Percentiles rank a stretch among this genome's conserved stretches.
These are phyloP conservation scores for Exophiala aquamarina DNA, from an alignment of 2,329 filamentous ascomycete genomes.

Conservation along the genomic window DNA sequence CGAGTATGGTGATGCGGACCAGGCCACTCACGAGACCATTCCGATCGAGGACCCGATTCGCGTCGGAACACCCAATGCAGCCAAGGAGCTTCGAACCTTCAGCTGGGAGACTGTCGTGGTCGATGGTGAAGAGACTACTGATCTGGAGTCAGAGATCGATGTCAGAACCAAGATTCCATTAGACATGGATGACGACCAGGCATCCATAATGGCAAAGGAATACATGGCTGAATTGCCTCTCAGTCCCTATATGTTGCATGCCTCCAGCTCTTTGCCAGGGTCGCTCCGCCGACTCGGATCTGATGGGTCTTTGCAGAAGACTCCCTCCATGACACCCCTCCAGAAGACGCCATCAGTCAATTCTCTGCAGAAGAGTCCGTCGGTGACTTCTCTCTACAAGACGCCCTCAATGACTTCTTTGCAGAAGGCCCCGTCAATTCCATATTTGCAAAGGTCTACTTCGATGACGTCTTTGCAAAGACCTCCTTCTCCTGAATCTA, in stretches of 20 bases:
- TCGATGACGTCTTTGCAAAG: too few relatives aligned
- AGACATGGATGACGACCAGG: constrained; percentile 10
- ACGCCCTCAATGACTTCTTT: constrained; percentile 5
- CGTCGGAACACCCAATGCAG: background rate
- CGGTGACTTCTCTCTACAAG: too few relatives aligned
- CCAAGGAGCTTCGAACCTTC: constrained; percentile 5
- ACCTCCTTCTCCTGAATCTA: too few relatives aligned
- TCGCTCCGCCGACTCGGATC: constrained; percentile 14
- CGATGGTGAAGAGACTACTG: constrained; percentile 1
- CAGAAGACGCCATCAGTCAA: background rate
- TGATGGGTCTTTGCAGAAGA: constrained; percentile 14
- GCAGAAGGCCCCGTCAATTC: background rate
- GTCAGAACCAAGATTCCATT: background rate
- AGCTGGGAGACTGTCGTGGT: constrained; percentile 13
- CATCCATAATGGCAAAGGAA: constrained; percentile 24
- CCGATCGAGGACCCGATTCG: background rate
- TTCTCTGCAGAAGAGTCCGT: background rate
- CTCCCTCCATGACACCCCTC: constrained; percentile 9
- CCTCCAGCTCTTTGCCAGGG: constrained; percentile 6
- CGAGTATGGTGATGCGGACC: constrained; percentile 24
- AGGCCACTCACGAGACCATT: background rate
- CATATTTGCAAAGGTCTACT: background rate
- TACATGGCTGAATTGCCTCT: constrained; percentile 27
- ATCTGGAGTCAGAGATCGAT: background rate
- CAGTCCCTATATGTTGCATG: constrained; percentile 20